Evolutionary conservation across 2,329 filamentous ascomycete species (phyloP), one percentile per base, ranked within the genome.

Genomic region (Amauroascus verrucosus): DNA sequence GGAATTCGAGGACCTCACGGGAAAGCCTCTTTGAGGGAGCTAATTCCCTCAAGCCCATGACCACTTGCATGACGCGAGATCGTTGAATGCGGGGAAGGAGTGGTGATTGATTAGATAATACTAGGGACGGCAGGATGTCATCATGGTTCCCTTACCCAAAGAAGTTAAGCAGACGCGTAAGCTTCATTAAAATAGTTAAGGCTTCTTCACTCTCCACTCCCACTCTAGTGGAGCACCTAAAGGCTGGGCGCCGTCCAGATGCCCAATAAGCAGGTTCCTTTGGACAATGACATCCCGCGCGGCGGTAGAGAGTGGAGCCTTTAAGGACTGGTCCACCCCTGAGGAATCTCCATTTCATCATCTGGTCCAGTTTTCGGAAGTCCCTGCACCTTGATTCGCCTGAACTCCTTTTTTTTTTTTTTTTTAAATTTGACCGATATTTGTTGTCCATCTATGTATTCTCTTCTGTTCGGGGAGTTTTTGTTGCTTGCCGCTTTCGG

Each of bases 141-240:
- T 46, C 28, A 7, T 38, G 20, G 32, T n/a, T 8, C 33, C 46
- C 46, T 48, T 48, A 7, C 53, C 44, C 2, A 43, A 48, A 47
- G n/a, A 14, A 43, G 48, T 28, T 55, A 40, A 55, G 33, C 45
- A 43, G 48, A 55, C 53, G 53, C 53, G 53, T 55, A 43, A 55
- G 53, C 53, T 55, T 51, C 48, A 48, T 37, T 45, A 14, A 18
- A 51, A 32, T 47, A 46, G 47, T 45, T 50, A 35, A 43, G 40
- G 26, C 30, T 44, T 51, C 38, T 9, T 13, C 2, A 33, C 14
- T 16, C 33, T 20, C 20, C 32, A 33, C 8, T 13, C 28, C 48
- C 48, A 43, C 37, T 9, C 37, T 28, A 40, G 48, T 47, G 30
- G 30, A 35, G 48, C 26, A 11, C n/a, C 30, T 8, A 47, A 32